Evolutionary conservation across 2,329 filamentous ascomycete species (phyloP).

Genomic region (Tolypocladium amazonense): DNA sequence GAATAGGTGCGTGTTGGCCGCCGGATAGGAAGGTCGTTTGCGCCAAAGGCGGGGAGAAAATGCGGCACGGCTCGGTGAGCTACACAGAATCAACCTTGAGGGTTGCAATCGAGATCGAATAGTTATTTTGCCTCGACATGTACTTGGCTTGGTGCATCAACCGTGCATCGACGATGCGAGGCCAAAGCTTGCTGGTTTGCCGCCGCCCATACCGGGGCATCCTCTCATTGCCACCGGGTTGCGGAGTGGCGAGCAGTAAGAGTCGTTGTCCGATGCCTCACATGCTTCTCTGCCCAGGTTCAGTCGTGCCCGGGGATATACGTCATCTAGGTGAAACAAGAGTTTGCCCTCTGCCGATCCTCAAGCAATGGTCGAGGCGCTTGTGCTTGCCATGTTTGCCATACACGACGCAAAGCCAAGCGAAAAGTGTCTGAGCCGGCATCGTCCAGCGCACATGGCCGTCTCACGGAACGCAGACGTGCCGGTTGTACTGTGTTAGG

Average conservation of each 20-base stretch:
- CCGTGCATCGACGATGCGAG: neutral
- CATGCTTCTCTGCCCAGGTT: neutral
- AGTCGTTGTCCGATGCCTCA: neutral
- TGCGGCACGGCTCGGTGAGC: neutral
- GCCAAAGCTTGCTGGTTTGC: neutral
- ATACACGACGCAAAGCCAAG: neutral
- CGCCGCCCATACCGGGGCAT: neutral
- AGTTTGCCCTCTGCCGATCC: neutral
- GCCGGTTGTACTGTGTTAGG: neutral
- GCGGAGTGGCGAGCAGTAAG: neutral
- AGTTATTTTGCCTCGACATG: neutral
- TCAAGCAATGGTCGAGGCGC: neutral
- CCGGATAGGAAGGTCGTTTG: neutral
- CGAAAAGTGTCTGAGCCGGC: neutral
- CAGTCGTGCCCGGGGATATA: neutral
- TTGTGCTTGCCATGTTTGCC: neutral
- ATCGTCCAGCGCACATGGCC: neutral
- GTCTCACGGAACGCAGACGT: neutral
- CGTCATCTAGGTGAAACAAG: neutral
- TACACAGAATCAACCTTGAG: neutral
- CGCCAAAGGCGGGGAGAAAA: neutral
- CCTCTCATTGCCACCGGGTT: neutral
- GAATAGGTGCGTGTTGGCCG: neutral
- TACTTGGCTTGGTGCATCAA: neutral
- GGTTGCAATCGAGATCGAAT: neutral